Evolutionary conservation across 139 green algal species (phyloP).

Genomic region (Tetradesmus lagerheimii): DNA sequence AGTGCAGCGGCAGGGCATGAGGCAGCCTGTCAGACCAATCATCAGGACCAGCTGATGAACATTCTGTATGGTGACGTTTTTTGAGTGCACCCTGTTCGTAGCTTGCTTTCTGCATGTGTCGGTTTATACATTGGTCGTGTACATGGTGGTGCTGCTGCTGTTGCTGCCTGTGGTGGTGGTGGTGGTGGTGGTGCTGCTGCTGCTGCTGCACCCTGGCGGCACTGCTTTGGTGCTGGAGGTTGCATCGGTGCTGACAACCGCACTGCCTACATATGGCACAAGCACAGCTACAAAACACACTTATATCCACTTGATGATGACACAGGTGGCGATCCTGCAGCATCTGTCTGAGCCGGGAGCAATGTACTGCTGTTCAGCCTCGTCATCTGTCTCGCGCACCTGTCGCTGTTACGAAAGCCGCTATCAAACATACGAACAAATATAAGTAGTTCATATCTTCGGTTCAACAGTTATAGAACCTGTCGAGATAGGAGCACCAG

Average conservation of each 20-base stretch:
- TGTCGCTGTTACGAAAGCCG: background rate
- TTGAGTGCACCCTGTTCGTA: background rate
- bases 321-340: background rate
- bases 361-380: background rate
- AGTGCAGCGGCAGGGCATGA: background rate
- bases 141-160: background rate
- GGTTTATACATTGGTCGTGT: background rate
- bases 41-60: background rate
- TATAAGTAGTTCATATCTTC: background rate
- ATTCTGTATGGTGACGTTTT: background rate
- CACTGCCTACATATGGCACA: background rate
- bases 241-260: no score
- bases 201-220: background rate
- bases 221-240: background rate
- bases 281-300: background rate
- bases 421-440: background rate
- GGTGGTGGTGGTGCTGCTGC: background rate
- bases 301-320: background rate
- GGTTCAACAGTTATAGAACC: background rate
- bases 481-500: background rate
- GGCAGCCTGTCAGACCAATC: no score
- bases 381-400: background rate
- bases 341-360: background rate
- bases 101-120: background rate
- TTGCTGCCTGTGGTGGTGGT: background rate